A percentile compares a stretch with the other conserved stretches of the same genome.
These are phyloP conservation scores for Epichloe elymi DNA, from an alignment of 2,329 filamentous ascomycete genomes.

Conservation along the genomic window DNA sequence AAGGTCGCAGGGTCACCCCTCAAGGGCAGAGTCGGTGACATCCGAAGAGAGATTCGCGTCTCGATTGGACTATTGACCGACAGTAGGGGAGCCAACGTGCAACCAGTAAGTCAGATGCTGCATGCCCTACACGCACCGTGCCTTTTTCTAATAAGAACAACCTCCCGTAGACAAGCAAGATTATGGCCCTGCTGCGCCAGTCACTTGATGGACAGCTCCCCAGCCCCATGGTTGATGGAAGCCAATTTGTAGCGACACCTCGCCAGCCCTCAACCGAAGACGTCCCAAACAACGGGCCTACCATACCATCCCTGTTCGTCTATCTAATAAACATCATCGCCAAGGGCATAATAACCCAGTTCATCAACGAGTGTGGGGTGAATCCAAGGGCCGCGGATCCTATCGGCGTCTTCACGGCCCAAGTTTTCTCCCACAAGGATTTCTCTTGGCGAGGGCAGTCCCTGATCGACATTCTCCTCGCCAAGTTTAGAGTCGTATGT, in stretches of 20 bases:
- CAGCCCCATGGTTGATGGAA: constrained; percentile 39
- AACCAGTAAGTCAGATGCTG: constrained; percentile 20
- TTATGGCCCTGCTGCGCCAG: constrained; percentile 33
- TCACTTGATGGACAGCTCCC: constrained; percentile 39
- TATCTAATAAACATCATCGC: constrained; percentile 67
- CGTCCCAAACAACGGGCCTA: constrained; percentile 35
- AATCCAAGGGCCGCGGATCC: constrained; percentile 58
- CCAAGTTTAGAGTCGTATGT: constrained; percentile 70
- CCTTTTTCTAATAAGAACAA: not conserved
- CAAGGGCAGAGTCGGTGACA: constrained; percentile 55
- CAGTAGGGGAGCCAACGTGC: constrained; percentile 46
- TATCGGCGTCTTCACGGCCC: constrained; percentile 62
- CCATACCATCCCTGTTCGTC: constrained; percentile 52
- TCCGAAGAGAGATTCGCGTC: constrained; percentile 58
- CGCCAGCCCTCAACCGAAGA: constrained; percentile 32
- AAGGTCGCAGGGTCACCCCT: constrained; percentile 34
- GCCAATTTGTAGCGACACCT: constrained; percentile 35
- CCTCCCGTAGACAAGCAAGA: constrained; percentile 20
- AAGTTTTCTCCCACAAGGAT: constrained; percentile 57
- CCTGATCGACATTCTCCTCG: constrained; percentile 70
- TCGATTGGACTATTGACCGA: constrained; percentile 61
- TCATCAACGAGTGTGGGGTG: constrained; percentile 51
- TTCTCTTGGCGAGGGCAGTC: constrained; percentile 55
- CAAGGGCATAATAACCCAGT: constrained; percentile 60
- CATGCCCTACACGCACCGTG: constrained; percentile 3